Percentiles rank a stretch among this genome's conserved stretches.
phyloP scores from a whole-genome alignment of 2,329 filamentous ascomycete genomes.

The Aureobasidium sp. region DNA sequence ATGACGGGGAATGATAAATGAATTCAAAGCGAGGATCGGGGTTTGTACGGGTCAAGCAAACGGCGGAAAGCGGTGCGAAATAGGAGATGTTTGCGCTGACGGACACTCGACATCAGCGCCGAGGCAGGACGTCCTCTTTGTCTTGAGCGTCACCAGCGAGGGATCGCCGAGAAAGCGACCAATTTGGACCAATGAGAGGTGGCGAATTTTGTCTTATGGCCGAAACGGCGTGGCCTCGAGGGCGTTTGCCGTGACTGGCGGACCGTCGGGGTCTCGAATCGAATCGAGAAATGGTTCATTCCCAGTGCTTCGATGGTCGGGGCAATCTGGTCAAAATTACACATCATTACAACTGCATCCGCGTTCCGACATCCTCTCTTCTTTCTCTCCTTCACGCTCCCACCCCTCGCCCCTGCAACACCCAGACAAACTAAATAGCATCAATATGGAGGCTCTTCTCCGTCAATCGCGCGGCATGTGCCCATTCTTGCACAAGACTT shows the following conservation, averaged over 20 bases:
- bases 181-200: neutral
- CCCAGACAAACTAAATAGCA: neutral
- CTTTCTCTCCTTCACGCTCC: neutral
- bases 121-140: neutral
- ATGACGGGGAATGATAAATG: neutral
- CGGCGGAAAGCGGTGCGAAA: constrained; percentile 3
- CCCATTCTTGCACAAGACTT: constrained; percentile 92
- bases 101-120: neutral
- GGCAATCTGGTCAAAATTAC: neutral
- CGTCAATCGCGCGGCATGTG: constrained; percentile 96
- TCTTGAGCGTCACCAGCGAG: constrained; percentile 1
- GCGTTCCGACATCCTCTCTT: neutral
- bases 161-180: neutral
- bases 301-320: neutral
- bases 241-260: constrained; percentile 1
- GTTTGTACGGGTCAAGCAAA: neutral
- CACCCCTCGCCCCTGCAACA: neutral
- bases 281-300: neutral
- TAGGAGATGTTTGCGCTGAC: neutral
- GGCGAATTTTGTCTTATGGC: neutral
- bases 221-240: neutral
- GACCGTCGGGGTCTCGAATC: neutral
- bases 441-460: constrained; percentile 79
- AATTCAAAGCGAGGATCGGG: neutral
- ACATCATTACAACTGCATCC: neutral